These are phyloP conservation scores for Stenogyne calaminthoides DNA, from an alignment of 305 asterid species.

Conservation along the genomic window DNA sequence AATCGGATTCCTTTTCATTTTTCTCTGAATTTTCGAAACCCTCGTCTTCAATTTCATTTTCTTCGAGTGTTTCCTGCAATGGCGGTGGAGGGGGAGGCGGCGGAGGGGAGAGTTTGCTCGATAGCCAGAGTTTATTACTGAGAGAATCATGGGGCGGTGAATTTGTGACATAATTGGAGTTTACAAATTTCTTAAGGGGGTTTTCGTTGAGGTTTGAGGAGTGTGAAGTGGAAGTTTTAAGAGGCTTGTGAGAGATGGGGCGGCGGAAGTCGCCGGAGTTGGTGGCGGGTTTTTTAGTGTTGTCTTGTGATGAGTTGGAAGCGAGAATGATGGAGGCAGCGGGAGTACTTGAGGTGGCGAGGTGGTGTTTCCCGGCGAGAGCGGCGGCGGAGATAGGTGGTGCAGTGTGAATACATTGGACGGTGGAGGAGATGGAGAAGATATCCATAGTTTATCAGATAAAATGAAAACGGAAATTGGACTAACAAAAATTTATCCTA, in stretches of 20 bases:
- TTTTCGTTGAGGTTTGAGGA: constrained; percentile 42
- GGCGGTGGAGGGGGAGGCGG: constrained; percentile 52
- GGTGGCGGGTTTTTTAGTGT: constrained; percentile 33
- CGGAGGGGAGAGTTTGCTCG: constrained; percentile 70
- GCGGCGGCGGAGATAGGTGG: constrained; percentile 46
- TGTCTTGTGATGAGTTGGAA: constrained; percentile 42
- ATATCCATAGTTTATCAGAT: constrained; percentile 47
- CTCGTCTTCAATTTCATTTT: constrained; percentile 28
- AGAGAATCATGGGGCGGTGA: constrained; percentile 43
- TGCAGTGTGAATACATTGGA: constrained; percentile 42
- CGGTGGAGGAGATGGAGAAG: constrained; percentile 51
- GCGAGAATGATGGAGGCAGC: constrained; percentile 27
- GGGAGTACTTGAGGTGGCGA: constrained; percentile 35
- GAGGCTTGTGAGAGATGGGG: constrained; percentile 54
- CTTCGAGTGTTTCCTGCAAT: constrained; percentile 19
- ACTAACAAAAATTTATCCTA: too few relatives aligned
- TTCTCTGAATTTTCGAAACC: constrained; percentile 37
- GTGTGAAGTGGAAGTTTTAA: constrained; percentile 34
- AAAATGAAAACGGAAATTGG: too few relatives aligned
- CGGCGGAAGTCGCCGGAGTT: constrained; percentile 65
- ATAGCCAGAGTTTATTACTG: constrained; percentile 67
- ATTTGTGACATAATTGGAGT: constrained; percentile 25
- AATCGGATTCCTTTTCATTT: constrained; percentile 43
- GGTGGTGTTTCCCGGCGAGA: constrained; percentile 50
- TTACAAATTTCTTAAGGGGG: constrained; percentile 55